Conservation (phyloP, 192 early-diverging fungal genomes). For the Dissophora globulifera region DNA sequence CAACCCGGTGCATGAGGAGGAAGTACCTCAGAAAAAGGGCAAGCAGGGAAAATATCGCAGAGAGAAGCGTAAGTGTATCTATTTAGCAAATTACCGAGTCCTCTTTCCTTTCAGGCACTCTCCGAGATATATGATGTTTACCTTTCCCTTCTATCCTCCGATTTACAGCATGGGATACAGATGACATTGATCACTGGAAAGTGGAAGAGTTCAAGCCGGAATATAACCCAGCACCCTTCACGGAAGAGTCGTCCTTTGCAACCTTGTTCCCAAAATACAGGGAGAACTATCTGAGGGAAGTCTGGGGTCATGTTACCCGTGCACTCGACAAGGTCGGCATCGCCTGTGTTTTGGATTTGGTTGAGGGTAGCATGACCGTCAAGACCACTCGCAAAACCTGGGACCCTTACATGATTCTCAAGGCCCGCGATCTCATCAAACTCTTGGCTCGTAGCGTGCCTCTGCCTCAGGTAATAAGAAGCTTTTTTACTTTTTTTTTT, state of each 20-base stretch:
- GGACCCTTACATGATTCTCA: slow-evolving; percentile 95
- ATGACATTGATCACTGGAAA: slow-evolving; percentile 95
- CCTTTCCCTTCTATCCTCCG: neutral
- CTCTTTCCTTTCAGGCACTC: neutral
- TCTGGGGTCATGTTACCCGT: slow-evolving; percentile 90
- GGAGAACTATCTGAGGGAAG: slow-evolving; percentile 91
- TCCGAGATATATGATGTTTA: neutral
- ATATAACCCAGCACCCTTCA: slow-evolving; percentile 74
- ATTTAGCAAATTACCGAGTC: too few species aligned
- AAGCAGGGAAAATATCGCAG: slow-evolving; percentile 63
- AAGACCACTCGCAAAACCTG: slow-evolving; percentile 95
- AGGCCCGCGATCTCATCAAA: slow-evolving; percentile 95
- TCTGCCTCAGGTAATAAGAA: slow-evolving; percentile 75
- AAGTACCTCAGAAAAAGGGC: slow-evolving; percentile 47
- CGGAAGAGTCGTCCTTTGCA: slow-evolving; percentile 97
- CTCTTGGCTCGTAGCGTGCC: slow-evolving; percentile 94
- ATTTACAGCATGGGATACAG: slow-evolving; percentile 83
- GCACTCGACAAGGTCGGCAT: slow-evolving; percentile 87
- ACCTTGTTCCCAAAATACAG: slow-evolving; percentile 99
- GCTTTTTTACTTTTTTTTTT: too few species aligned
- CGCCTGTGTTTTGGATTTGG: slow-evolving; percentile 89
- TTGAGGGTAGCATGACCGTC: slow-evolving; percentile 98
- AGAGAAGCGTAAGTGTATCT: slow-evolving; percentile 60
- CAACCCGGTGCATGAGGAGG: slow-evolving; percentile 21
- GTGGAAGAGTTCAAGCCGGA: slow-evolving; percentile 87